Percentiles rank a stretch among this genome's conserved stretches.
These are phyloP conservation scores for Trichomonas tenax DNA, from an alignment of 208 protist genomes.

Conservation along the genomic window DNA sequence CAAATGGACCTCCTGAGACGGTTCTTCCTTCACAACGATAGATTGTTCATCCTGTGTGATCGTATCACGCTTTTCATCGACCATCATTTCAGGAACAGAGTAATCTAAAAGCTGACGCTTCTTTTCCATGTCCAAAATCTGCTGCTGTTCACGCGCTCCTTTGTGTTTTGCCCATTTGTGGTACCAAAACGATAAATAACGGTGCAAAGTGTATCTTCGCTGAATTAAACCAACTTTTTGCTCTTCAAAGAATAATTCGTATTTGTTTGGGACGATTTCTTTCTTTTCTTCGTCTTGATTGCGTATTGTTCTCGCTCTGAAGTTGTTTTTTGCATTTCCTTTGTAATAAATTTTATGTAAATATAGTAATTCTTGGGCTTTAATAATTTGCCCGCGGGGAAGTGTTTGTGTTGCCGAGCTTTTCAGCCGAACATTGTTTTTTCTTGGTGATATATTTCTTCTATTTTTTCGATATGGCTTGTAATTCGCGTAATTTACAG, in stretches of 20 bases:
- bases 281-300: not conserved
- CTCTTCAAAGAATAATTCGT: not conserved
- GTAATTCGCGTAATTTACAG: not conserved
- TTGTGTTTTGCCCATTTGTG: not conserved
- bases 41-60: not conserved
- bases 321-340: not conserved
- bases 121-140: not conserved
- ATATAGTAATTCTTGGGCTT: not conserved
- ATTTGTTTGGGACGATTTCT: not conserved
- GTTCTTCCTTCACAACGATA: not conserved
- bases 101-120: not conserved
- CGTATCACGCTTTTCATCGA: not conserved
- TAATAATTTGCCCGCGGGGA: not conserved
- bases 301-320: not conserved
- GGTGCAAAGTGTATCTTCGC: not conserved
- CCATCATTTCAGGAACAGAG: not conserved
- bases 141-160: not conserved
- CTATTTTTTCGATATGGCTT: not conserved
- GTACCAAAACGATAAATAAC: not conserved
- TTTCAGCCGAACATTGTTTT: not conserved
- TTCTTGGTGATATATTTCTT: not conserved
- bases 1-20: not conserved
- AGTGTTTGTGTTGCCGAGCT: not conserved
- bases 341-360: not conserved
- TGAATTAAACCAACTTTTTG: not conserved